These are phyloP conservation scores for Magnaporthales sp. DNA, from an alignment of 2,329 filamentous ascomycete species.

Conservation along the genomic window DNA sequence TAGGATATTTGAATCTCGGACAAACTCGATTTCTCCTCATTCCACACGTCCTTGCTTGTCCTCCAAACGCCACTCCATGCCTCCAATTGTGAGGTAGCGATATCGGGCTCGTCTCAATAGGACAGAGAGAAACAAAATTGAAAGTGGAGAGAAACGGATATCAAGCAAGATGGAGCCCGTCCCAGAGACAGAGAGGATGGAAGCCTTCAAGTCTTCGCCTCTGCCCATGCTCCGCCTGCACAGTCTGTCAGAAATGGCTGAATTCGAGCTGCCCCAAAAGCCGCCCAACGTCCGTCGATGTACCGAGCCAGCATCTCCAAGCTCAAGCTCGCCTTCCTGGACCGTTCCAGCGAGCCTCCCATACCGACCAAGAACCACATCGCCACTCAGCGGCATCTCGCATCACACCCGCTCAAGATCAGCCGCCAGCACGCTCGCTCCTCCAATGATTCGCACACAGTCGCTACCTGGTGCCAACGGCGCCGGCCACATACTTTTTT, in stretches of 20 bases:
- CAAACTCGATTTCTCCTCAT: neutral
- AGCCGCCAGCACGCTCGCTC: slow-evolving; percentile 38
- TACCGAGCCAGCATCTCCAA: slow-evolving; percentile 48
- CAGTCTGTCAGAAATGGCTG: slow-evolving; percentile 26
- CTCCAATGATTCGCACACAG: slow-evolving; percentile 52
- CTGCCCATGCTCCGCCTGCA: slow-evolving; percentile 44
- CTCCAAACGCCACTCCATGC: slow-evolving; percentile 5
- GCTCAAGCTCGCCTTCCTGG: slow-evolving; percentile 39
- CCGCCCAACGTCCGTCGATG: slow-evolving; percentile 46
- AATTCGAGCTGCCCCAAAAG: slow-evolving; percentile 37
- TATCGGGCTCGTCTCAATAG: slow-evolving; percentile 2
- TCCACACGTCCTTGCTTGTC: neutral
- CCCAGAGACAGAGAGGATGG: slow-evolving; percentile 59
- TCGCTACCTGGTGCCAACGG: slow-evolving; percentile 56
- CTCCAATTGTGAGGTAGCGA: slow-evolving; percentile 1
- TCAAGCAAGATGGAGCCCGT: slow-evolving; percentile 51
- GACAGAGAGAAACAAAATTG: neutral
- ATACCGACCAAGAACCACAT: slow-evolving; percentile 54
- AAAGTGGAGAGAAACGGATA: slow-evolving; percentile 6
- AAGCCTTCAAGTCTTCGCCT: slow-evolving; percentile 53
- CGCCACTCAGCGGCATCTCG: slow-evolving; percentile 44
- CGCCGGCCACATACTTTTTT: slow-evolving; percentile 47
- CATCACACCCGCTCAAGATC: slow-evolving; percentile 50
- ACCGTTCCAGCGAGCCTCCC: slow-evolving; percentile 35
- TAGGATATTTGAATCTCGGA: neutral